phyloP scores from a whole-genome alignment of 2,329 filamentous ascomycete species.

The Ophiostoma perfectum region DNA sequence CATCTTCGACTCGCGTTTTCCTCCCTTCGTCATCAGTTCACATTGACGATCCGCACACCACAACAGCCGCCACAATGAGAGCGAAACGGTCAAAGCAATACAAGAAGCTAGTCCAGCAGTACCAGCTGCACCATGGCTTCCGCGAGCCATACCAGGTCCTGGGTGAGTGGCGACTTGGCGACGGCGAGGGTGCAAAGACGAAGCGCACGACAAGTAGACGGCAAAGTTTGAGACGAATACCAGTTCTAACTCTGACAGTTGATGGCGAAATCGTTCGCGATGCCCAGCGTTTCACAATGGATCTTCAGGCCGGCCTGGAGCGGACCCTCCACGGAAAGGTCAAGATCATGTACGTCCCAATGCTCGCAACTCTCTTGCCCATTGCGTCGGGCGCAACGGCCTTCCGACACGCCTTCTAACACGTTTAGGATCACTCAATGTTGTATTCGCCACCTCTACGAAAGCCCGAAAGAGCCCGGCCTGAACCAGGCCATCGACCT shows the following conservation, averaged over 20 bases:
- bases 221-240: not conserved
- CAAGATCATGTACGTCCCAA: constrained; percentile 62
- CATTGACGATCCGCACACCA: not conserved
- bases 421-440: constrained; percentile 26
- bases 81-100: constrained; percentile 46
- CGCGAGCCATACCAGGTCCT: constrained; percentile 91
- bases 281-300: constrained; percentile 81
- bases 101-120: constrained; percentile 87
- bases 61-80: constrained; percentile 23
- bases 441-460: constrained; percentile 29
- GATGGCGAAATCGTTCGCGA: constrained; percentile 82
- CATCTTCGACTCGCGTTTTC: not conserved
- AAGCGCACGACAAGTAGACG: not conserved
- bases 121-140: constrained; percentile 81
- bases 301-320: constrained; percentile 69
- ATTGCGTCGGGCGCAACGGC: too few species aligned
- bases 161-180: constrained; percentile 39
- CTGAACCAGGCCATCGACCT: constrained; percentile 57
- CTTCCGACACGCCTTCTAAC: not conserved
- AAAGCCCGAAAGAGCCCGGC: constrained; percentile 16
- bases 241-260: constrained; percentile 40
- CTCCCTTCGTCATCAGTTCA: not conserved
- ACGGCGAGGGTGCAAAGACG: not conserved
- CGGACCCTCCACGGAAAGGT: constrained; percentile 81
- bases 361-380: not conserved